Conservation (phyloP, 2,329 filamentous ascomycete species). For the Diaporthe helianthi region DNA sequence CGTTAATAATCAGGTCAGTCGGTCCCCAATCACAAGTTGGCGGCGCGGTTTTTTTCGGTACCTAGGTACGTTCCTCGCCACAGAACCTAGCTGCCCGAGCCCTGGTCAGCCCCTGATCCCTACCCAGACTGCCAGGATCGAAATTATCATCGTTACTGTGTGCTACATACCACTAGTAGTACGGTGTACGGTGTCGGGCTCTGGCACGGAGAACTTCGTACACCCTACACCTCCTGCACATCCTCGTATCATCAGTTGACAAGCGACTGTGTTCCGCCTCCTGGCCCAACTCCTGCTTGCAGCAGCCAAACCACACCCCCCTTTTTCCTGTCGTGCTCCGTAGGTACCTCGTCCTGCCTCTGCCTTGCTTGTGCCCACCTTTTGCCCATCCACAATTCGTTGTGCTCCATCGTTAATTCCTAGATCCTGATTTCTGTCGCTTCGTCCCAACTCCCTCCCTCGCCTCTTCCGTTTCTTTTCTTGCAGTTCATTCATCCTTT, state of each 20-base stretch:
- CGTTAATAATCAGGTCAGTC: too few relatives aligned
- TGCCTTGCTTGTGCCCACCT: conserved; percentile 11
- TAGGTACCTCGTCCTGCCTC: background rate
- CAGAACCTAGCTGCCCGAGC: too few relatives aligned
- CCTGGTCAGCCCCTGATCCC: too few relatives aligned
- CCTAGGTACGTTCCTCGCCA: too few relatives aligned
- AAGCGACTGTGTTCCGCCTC: conserved; percentile 6
- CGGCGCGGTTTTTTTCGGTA: too few relatives aligned
- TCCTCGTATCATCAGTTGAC: conserved; percentile 20
- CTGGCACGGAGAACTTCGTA: too few relatives aligned
- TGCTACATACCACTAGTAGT: too few relatives aligned
- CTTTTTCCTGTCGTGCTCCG: background rate
- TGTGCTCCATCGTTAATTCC: conserved; percentile 8
- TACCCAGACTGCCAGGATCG: too few relatives aligned
- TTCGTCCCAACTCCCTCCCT: background rate
- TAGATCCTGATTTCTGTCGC: conserved; percentile 5
- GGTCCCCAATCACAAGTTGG: too few relatives aligned
- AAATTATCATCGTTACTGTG: too few relatives aligned
- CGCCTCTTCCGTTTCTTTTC: background rate
- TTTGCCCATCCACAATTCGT: conserved; percentile 6
- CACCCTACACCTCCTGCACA: conserved; percentile 25
- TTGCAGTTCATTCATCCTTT: conserved; percentile 18
- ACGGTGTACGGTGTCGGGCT: background rate
- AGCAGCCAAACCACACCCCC: background rate
- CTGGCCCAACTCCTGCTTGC: background rate